These are phyloP conservation scores for Basipetospora chlamydospora DNA, from an alignment of 2,329 filamentous ascomycete species.

Conservation along the genomic window DNA sequence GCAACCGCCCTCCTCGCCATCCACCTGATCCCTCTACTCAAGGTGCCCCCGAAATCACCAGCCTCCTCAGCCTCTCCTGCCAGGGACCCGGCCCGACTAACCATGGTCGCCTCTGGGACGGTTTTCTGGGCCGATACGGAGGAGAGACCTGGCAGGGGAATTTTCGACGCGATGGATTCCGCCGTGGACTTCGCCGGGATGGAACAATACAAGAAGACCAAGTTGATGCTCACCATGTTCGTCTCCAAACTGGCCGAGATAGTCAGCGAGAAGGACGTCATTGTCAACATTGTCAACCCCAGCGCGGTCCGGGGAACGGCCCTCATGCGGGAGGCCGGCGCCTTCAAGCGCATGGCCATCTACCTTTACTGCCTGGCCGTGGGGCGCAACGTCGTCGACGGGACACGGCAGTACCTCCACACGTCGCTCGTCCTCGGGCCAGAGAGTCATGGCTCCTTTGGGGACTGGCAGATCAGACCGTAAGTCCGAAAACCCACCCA, in stretches of 20 bases:
- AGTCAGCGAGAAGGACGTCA: constrained; percentile 10
- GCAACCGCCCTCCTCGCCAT: constrained; percentile 19
- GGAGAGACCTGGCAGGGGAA: constrained; percentile 7
- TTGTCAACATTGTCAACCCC: constrained; percentile 13
- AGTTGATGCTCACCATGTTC: constrained; percentile 11
- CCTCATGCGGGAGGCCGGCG: constrained; percentile 6
- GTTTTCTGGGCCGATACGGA: constrained; percentile 10
- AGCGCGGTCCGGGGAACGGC: constrained; percentile 9
- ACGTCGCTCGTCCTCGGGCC: constrained; percentile 9
- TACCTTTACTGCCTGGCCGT: neutral
- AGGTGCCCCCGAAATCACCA: too few species aligned
- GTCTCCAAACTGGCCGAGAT: constrained; percentile 8
- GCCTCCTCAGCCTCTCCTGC: constrained; percentile 3
- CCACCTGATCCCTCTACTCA: constrained; percentile 16
- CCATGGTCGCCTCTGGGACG: constrained; percentile 15
- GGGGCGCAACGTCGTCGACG: constrained; percentile 8
- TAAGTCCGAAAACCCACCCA: too few species aligned
- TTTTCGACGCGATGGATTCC: constrained; percentile 5
- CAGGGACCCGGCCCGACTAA: constrained; percentile 8
- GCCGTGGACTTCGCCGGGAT: neutral
- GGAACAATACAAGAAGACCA: constrained; percentile 11
- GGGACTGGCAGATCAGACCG: constrained; percentile 11
- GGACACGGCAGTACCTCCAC: constrained; percentile 11
- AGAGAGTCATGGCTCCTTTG: constrained; percentile 12
- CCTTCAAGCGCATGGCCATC: neutral